Evolutionary conservation across 192 early-diverging fungal genomes (phyloP).

Genomic region (Phlyctochytrium planicorne): DNA sequence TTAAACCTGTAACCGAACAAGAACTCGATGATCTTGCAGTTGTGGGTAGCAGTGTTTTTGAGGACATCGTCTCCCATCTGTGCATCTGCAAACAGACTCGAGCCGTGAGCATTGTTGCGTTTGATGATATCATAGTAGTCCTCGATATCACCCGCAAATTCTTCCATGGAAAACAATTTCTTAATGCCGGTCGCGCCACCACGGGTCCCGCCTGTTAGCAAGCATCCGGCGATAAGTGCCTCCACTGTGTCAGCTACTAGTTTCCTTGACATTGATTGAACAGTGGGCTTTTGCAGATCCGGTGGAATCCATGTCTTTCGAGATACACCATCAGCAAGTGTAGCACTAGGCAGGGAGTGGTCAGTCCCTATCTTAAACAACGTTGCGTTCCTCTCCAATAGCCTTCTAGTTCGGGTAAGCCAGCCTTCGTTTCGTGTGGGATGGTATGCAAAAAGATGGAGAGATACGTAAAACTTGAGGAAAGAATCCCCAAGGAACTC

Average conservation of each 20-base stretch:
- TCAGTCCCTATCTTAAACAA: conserved; percentile 30
- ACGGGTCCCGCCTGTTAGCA: conserved; percentile 49
- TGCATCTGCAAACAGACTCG: neutral
- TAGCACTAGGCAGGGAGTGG: conserved; percentile 37
- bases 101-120: neutral
- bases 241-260: conserved; percentile 85
- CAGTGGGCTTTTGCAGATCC: neutral
- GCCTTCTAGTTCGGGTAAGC: conserved; percentile 11
- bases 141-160: conserved; percentile 27
- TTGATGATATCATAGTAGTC: conserved; percentile 1
- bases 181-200: conserved; percentile 34
- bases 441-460: conserved; percentile 73
- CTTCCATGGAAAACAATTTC: conserved; percentile 30
- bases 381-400: conserved; percentile 29
- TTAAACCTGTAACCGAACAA: conserved; percentile 74
- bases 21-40: too few species aligned
- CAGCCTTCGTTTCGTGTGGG: conserved; percentile 40
- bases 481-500: conserved; percentile 90
- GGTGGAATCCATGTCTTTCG: conserved; percentile 10
- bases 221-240: conserved; percentile 74
- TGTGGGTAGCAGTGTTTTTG: conserved; percentile 23
- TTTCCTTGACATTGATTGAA: conserved; percentile 67
- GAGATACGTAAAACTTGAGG: conserved; percentile 72
- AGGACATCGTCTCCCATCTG: neutral
- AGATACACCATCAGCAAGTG: conserved; percentile 19